A percentile compares a stretch with the other conserved stretches of the same genome.
These are phyloP conservation scores for Heritiera littoralis DNA, from an alignment of 345 rosid species.

Conservation along the genomic window DNA sequence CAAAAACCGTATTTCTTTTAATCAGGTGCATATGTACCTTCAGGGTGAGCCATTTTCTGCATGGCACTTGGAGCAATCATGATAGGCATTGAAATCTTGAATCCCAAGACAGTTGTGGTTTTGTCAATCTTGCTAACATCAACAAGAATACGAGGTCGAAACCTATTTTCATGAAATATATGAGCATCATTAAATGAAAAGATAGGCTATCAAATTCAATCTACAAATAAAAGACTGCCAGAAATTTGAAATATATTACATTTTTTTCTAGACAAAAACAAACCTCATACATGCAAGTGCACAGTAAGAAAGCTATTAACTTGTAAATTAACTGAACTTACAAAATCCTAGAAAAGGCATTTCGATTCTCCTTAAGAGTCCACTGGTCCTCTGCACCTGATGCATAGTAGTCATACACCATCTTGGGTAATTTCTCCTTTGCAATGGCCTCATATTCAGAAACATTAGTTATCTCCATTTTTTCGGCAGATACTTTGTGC, in stretches of 20 bases:
- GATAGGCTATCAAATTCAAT: neutral
- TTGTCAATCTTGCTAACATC: conserved; percentile 84
- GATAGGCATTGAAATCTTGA: conserved; percentile 88
- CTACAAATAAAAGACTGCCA: neutral
- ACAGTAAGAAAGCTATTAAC: neutral
- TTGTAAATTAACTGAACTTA: conserved; percentile 32
- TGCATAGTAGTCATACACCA: conserved; percentile 90
- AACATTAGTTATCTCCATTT: conserved; percentile 88
- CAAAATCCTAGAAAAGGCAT: conserved; percentile 88
- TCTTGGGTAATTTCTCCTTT: conserved; percentile 83
- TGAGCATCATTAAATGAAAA: neutral
- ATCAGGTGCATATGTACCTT: conserved; percentile 43
- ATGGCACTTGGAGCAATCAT: conserved; percentile 93
- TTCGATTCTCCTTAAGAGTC: conserved; percentile 84
- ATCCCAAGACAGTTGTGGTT: conserved; percentile 72
- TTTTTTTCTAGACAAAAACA: neutral
- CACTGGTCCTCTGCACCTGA: conserved; percentile 98
- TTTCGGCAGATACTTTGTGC: conserved; percentile 8
- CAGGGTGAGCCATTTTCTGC: conserved; percentile 98
- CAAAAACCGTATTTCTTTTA: neutral
- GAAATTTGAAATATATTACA: neutral
- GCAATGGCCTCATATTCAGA: conserved; percentile 84
- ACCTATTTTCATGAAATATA: conserved; percentile 41
- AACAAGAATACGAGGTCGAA: conserved; percentile 82
- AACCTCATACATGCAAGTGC: neutral